Evolutionary conservation across 2,329 filamentous ascomycete genomes (phyloP), one percentile per base, ranked within the genome.

Genomic region (Trichophyton verrucosum): DNA sequence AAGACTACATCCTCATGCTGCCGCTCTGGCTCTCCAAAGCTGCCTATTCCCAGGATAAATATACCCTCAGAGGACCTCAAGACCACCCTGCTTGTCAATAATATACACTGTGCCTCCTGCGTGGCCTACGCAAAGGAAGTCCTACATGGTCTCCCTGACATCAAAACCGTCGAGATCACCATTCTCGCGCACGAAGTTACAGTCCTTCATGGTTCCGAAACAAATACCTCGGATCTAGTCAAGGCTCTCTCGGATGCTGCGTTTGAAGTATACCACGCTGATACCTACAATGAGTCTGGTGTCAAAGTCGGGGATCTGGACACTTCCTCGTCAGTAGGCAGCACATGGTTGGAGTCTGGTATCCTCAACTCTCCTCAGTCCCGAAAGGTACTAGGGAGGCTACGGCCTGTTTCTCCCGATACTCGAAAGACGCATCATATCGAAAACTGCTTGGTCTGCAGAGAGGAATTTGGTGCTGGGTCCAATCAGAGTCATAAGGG

Each of bases 401-500:
- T 53, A 15, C 62, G 66, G 17, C 51, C 66, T 5, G 66, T 65
- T 1, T 64, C 65, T 3, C 61, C 62, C 5, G 63, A 64, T 20
- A 44, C 40, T 1, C 60, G 66, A 65, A 68, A 67, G 17, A 70
- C 63, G 36, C 70, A 69, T 59, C 76, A 82, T 64, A 69, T 81
- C 46, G 73, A 77, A 61, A 81, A 80, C 60, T 82, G 80, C 64
- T 74, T 78, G 64, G 74, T 75, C 30, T 82, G 80, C 68, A 73
- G 73, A 61, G 73, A 72, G 47, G 76, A 79, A 63, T 69, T 71
- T 57, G 63, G 67, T 42, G 66, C 67, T 53, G 68, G 65, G 1
- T 47, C 57, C 15, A 42, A 13, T 11, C 13, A 33, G n/a, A 22
- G n/a, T 15, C 33, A 42, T 15, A 53, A 53, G 27, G 49, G 49